Percentiles rank a stretch among this genome's conserved stretches.
phyloP scores from a whole-genome alignment of 192 early-diverging fungal genomes.

The Gamsiella multidivaricata region DNA sequence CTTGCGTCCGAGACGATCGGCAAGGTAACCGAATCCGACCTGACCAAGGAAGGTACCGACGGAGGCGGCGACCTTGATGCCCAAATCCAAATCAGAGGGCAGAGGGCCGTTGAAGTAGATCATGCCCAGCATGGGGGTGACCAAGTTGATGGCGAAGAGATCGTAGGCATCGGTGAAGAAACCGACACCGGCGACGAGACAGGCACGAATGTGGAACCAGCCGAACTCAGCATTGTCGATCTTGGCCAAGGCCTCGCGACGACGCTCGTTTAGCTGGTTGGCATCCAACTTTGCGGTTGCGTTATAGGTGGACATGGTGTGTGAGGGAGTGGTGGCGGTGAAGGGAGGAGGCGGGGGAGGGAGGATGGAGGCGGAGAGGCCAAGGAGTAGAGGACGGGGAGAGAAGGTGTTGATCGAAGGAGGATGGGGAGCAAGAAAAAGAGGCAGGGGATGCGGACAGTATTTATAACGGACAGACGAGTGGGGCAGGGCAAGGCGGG shows the following conservation, averaged over 20 bases:
- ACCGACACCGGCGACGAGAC: slow-evolving; percentile 75
- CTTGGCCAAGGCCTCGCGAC: slow-evolving; percentile 54
- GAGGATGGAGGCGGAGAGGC: neutral
- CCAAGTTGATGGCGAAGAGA: slow-evolving; percentile 92
- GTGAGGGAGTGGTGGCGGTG: neutral
- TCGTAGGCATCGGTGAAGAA: slow-evolving; percentile 98
- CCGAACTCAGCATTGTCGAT: slow-evolving; percentile 81
- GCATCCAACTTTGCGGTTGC: slow-evolving; percentile 54
- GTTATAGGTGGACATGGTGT: slow-evolving; percentile 42
- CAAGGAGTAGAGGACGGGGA: no score
- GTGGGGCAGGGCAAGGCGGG: no score
- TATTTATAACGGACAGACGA: neutral
- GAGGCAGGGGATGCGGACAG: neutral
- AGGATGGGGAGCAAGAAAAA: slow-evolving; percentile 3
- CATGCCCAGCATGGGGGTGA: slow-evolving; percentile 87
- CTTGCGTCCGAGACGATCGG: slow-evolving; percentile 86
- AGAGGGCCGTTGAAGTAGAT: slow-evolving; percentile 69
- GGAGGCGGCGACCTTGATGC: slow-evolving; percentile 84
- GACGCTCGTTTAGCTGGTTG: slow-evolving; percentile 45
- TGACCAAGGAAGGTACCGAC: slow-evolving; percentile 92
- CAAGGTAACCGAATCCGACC: slow-evolving; percentile 83
- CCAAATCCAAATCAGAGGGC: slow-evolving; percentile 77
- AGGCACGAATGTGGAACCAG: slow-evolving; percentile 79
- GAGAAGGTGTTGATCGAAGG: slow-evolving; percentile 10
- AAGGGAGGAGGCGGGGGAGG: neutral